Percentiles rank a stretch among this genome's conserved stretches.
Evolutionary conservation across 2,329 filamentous ascomycete genomes (phyloP).

Genomic region (Nemania diffusa): DNA sequence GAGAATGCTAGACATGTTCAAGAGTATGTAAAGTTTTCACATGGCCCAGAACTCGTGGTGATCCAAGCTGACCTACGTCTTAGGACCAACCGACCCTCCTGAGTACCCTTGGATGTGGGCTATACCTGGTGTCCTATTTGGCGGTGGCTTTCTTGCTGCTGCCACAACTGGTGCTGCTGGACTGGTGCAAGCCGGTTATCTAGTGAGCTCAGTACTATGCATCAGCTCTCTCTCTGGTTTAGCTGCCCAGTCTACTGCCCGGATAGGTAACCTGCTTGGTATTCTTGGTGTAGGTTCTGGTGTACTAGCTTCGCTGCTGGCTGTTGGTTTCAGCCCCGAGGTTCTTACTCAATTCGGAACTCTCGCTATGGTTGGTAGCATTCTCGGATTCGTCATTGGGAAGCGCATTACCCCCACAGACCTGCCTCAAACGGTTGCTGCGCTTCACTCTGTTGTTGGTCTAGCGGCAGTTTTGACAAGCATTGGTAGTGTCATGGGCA

Average conservation of each 20-base stretch:
- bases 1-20: constrained; percentile 93
- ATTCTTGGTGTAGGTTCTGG: constrained; percentile 87
- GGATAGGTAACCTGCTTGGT: constrained; percentile 86
- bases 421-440: constrained; percentile 88
- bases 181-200: constrained; percentile 86
- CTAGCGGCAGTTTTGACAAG: constrained; percentile 89
- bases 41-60: neutral
- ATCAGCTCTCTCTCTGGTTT: constrained; percentile 85
- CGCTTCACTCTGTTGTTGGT: constrained; percentile 89
- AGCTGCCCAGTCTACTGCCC: constrained; percentile 82
- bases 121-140: constrained; percentile 79
- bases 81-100: constrained; percentile 81
- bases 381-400: constrained; percentile 78
- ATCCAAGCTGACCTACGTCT: constrained; percentile 37
- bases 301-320: constrained; percentile 82
- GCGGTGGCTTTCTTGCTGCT: constrained; percentile 82
- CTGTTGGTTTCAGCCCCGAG: constrained; percentile 82
- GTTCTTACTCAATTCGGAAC: constrained; percentile 82
- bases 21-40: constrained; percentile 61
- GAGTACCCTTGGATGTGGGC: constrained; percentile 91
- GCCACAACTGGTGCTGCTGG: constrained; percentile 84
- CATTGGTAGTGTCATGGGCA: constrained; percentile 84
- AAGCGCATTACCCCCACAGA: constrained; percentile 89
- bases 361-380: constrained; percentile 76
- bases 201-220: constrained; percentile 85